Evolutionary conservation across 2,329 filamentous ascomycete species (phyloP).

Genomic region (Alternaria sp.): DNA sequence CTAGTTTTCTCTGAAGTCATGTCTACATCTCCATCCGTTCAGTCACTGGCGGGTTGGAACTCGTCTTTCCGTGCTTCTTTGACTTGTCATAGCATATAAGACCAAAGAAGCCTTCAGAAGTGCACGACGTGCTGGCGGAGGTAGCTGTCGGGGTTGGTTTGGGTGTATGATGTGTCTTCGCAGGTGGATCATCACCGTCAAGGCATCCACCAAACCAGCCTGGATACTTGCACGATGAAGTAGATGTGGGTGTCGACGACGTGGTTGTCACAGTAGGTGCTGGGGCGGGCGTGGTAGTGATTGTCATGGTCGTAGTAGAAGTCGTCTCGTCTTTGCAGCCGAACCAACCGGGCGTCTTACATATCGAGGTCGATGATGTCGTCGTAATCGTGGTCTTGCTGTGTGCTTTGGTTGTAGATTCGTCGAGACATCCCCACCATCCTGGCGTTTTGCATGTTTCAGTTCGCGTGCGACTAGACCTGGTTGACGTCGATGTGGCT

Average conservation of each 20-base stretch:
- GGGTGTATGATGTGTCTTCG: constrained; percentile 26
- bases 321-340: constrained; percentile 66
- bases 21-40: constrained; percentile 41
- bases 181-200: constrained; percentile 58
- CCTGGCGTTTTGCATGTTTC: constrained; percentile 90
- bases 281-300: constrained; percentile 35
- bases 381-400: constrained; percentile 57
- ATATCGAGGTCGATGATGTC: constrained; percentile 48
- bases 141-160: constrained; percentile 26
- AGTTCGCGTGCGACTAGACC: constrained; percentile 68
- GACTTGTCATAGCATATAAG: constrained; percentile 42
- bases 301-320: constrained; percentile 41
- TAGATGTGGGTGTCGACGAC: constrained; percentile 40
- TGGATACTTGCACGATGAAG: constrained; percentile 53
- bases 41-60: constrained; percentile 8
- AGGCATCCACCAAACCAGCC: constrained; percentile 61
- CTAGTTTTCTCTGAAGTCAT: background rate
- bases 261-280: constrained; percentile 45
- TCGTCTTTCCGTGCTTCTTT: constrained; percentile 24
- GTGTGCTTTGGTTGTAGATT: constrained; percentile 62
- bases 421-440: constrained; percentile 85
- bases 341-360: constrained; percentile 70
- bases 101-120: constrained; percentile 40
- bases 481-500: constrained; percentile 62
- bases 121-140: constrained; percentile 30